These are phyloP conservation scores for Bocquillonia castaneifolia DNA, from an alignment of 441 rosid genomes.

Conservation along the genomic window DNA sequence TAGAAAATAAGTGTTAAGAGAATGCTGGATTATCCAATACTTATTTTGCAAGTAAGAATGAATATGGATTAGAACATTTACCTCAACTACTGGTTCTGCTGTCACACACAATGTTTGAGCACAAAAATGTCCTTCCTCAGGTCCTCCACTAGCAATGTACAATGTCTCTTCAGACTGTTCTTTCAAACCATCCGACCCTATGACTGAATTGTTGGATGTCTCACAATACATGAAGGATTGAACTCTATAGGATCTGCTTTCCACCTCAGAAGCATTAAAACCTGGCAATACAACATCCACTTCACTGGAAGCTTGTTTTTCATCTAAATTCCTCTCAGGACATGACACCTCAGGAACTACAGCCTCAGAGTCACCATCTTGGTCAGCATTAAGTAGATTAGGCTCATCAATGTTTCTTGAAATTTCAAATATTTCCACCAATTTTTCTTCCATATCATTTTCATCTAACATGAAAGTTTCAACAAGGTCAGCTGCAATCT, in stretches of 20 bases:
- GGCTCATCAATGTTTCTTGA: constrained; percentile 29
- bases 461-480: constrained; percentile 29
- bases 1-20: not conserved
- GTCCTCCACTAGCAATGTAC: constrained; percentile 34
- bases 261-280: constrained; percentile 17
- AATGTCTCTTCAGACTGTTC: constrained; percentile 33
- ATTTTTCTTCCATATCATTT: constrained; percentile 29
- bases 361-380: constrained; percentile 20
- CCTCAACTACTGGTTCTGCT: constrained; percentile 39
- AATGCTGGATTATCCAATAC: not conserved
- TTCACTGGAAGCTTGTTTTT: constrained; percentile 24
- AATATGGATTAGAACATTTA: constrained; percentile 21
- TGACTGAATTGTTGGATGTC: constrained; percentile 32
- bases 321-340: constrained; percentile 19
- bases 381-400: constrained; percentile 17
- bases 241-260: constrained; percentile 30
- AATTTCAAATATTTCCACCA: constrained; percentile 31
- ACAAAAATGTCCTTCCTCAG: constrained; percentile 29
- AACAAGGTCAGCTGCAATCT: constrained; percentile 69
- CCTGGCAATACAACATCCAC: constrained; percentile 22
- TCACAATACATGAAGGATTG: constrained; percentile 30
- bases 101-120: constrained; percentile 29
- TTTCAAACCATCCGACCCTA: constrained; percentile 23
- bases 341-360: constrained; percentile 18
- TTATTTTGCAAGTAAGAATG: not conserved